Evolutionary conservation across 2,329 filamentous ascomycete species (phyloP), one percentile per base, ranked within the genome.

Genomic region (Drechslera avenae): DNA sequence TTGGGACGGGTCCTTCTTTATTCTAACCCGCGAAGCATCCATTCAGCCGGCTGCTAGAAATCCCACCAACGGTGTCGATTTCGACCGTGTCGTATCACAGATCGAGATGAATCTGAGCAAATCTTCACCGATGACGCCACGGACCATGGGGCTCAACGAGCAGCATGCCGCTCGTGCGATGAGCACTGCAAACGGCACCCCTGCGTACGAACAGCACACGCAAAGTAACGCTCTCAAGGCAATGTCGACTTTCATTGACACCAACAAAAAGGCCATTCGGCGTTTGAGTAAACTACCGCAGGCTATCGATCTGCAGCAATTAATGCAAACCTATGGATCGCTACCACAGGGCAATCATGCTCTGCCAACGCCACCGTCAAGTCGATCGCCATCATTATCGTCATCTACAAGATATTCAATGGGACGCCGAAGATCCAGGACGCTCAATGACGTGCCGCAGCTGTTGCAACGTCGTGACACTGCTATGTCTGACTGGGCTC

Each of bases 1-100:
- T 12, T 70, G 72, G 4, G 80, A 83, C 39, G 80, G 81, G 0
- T 80, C 76, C 0, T 77, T 83, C 52, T 83, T 83, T 57, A 67
- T 82, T 1, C 69, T 83, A 14, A 70, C 79, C 0, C 73, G 75
- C 35, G 47, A 63, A 21, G 39, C 53, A 18, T 51, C 54, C 5
- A 61, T 63, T 37, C 39, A 39, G 10, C n/a, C 39, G 4, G n/a
- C n/a, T 10, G 30, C 42, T 17, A 30, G 36, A 12, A 16, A 49
- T 28, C 39, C 59, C 54, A 30, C 66, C 63, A 23, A 64, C 50
- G 49, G 68, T 69, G 70, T 81, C 16, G 75, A 78, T 42, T 79
- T 81, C 46, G 77, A 80, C 59, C 71, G 70, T 13, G 71, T 79
- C 10, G 73, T 80, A 50, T 72, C 66, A n/a, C 74, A 77, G 44